phyloP scores from a whole-genome alignment of 2,329 filamentous ascomycete genomes.

The Penicillium sp. region DNA sequence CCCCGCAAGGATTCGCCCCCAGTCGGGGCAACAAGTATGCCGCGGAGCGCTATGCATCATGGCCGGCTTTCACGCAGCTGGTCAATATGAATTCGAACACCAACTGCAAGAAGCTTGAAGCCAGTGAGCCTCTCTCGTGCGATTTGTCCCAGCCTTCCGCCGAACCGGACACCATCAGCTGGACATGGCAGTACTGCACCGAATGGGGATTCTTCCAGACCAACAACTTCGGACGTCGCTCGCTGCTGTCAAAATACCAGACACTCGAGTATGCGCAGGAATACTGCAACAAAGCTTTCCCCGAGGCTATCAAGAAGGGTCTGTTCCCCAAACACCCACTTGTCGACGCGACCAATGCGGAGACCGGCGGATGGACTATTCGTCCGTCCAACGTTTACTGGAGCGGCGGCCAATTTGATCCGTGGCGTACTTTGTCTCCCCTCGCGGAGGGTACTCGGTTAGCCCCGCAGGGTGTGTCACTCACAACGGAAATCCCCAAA shows the following conservation, averaged over 20 bases:
- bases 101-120: constrained; percentile 39
- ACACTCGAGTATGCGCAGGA: constrained; percentile 45
- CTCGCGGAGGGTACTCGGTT: constrained; percentile 40
- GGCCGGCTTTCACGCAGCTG: constrained; percentile 35
- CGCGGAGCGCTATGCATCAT: constrained; percentile 44
- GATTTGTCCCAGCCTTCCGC: constrained; percentile 35
- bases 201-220: constrained; percentile 53
- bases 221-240: constrained; percentile 48
- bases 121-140: constrained; percentile 32
- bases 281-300: constrained; percentile 51
- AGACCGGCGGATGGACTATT: constrained; percentile 52
- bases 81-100: constrained; percentile 43
- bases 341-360: constrained; percentile 40
- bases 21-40: constrained; percentile 42
- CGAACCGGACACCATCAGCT: constrained; percentile 43
- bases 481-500: constrained; percentile 43
- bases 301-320: constrained; percentile 38
- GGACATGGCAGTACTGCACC: constrained; percentile 55
- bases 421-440: constrained; percentile 50
- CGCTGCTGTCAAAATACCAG: constrained; percentile 50
- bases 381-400: constrained; percentile 54
- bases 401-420: constrained; percentile 52
- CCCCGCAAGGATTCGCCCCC: constrained; percentile 43
- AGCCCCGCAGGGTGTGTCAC: constrained; percentile 39
- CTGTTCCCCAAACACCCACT: constrained; percentile 45